These are phyloP conservation scores for Gymnopilus junonius DNA, from an alignment of 768 basidiomycete genomes.

Conservation along the genomic window DNA sequence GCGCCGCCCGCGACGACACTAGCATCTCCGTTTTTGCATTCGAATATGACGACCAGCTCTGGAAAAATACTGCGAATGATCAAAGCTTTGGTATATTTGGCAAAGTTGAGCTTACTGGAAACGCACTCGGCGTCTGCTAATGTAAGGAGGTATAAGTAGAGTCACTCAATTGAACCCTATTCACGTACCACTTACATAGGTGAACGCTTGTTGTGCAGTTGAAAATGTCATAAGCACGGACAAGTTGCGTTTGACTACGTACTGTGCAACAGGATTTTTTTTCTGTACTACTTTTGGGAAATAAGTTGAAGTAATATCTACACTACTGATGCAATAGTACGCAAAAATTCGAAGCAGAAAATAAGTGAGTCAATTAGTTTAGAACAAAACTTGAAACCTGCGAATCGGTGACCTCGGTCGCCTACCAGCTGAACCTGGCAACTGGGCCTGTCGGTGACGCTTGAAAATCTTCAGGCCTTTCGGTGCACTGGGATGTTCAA, in stretches of 20 bases:
- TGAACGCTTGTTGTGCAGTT: too few relatives aligned
- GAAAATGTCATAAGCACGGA: too few relatives aligned
- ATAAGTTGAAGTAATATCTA: neutral
- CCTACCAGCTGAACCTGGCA: neutral
- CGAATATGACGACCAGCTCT: constrained; percentile 45
- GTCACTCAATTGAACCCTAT: too few relatives aligned
- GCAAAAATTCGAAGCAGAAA: neutral
- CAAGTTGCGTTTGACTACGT: too few relatives aligned
- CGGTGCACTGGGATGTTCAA: constrained; percentile 14
- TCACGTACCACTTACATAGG: too few relatives aligned
- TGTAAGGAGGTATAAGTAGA: neutral
- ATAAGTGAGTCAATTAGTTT: constrained; percentile 1
- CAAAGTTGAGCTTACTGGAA: constrained; percentile 32
- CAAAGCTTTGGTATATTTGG: constrained; percentile 44
- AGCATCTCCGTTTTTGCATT: constrained; percentile 43
- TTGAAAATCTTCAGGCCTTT: constrained; percentile 12
- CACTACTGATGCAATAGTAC: neutral
- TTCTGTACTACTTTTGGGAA: neutral
- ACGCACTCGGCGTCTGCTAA: constrained; percentile 21
- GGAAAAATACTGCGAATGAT: constrained; percentile 44
- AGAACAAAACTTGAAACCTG: constrained; percentile 3
- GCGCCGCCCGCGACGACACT: constrained; percentile 37
- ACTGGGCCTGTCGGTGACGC: neutral
- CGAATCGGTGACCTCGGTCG: neutral
- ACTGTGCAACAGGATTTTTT: neutral